Base-by-base conservation (phyloP, 1,284 basidiomycete species). In the Entoloma clypeatum region DNA sequence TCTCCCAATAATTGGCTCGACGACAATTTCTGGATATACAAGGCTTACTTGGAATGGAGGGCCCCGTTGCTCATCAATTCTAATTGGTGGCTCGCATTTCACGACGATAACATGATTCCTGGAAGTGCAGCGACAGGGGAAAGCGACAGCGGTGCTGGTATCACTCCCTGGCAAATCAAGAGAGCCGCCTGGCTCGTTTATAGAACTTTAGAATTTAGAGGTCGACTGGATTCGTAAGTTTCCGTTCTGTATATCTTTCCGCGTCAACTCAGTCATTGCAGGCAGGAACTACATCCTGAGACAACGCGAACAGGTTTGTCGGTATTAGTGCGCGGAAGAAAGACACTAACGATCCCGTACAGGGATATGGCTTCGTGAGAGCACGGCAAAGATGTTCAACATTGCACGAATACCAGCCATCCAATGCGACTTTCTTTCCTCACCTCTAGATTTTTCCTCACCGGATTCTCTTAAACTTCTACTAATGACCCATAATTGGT, bases 71-170 rank as follows among this genome's bases (percentile, higher is more conserved):
- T 92, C 44, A 67, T 99, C 56, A 90, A 98, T 65, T 95, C 92
- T 7, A 97, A 98, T 59, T 98, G 94, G 94, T 98, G 94, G 94
- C 72, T 97, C 31, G 74, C 91, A n/a, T 89, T 94, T 59, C 63
- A 68, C 29, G 76, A 89, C 48, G 83, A 87, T 48, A 55, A 65
- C 1, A 64, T 56, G 17, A 67, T 86, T 13, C 79, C 81, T 1
- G 53, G 58, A 7, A 55, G 64, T 9, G 71, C 74, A 1, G 59
- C 74, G 17, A 58, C 56, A 2, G 65, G 61, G 49, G 58, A 61
- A 45, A 55, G 65, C 40, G 52, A 61, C 19, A 57, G 64, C 47
- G 60, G 58, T 44, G 63, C 68, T 45, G 75, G 79, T 19, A 77
- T 85, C 42, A 86, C 80, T 0, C 69, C 78, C 10, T 94, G 90